Evolutionary conservation across 768 basidiomycete genomes (phyloP).

Genomic region (Leccinum fibrillosum): DNA sequence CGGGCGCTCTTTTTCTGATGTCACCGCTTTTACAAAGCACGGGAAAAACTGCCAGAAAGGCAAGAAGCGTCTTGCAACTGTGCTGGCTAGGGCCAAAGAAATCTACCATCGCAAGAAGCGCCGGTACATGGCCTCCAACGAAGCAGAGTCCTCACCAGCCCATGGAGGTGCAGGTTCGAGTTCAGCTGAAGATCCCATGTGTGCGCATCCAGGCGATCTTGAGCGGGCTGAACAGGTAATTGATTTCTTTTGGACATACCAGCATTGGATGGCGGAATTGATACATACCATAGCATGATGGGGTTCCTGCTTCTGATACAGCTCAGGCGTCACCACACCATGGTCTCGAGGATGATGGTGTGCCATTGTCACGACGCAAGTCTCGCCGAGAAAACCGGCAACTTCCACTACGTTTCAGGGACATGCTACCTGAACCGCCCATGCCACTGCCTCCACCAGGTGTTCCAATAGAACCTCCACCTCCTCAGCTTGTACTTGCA

Average conservation of each 20-base stretch:
- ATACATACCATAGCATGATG: background rate
- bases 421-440: background rate
- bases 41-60: background rate
- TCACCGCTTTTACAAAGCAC: background rate
- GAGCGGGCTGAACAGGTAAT: background rate
- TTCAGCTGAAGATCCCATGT: background rate
- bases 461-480: background rate
- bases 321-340: background rate
- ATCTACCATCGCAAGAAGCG: background rate
- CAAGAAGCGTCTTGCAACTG: background rate
- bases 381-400: background rate
- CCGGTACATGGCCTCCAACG: background rate
- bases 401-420: background rate
- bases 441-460: background rate
- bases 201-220: background rate
- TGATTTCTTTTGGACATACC: background rate
- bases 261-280: background rate
- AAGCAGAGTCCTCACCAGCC: background rate
- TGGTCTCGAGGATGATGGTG: background rate
- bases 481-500: background rate
- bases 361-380: background rate
- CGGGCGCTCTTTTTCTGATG: background rate
- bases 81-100: background rate
- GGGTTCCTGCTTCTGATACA: background rate
- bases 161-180: background rate